Percentiles rank a stretch among this genome's conserved stretches.
These are phyloP conservation scores for Kingdonia uniflora DNA, from an alignment of 164 flowering plant genomes.

Conservation along the genomic window DNA sequence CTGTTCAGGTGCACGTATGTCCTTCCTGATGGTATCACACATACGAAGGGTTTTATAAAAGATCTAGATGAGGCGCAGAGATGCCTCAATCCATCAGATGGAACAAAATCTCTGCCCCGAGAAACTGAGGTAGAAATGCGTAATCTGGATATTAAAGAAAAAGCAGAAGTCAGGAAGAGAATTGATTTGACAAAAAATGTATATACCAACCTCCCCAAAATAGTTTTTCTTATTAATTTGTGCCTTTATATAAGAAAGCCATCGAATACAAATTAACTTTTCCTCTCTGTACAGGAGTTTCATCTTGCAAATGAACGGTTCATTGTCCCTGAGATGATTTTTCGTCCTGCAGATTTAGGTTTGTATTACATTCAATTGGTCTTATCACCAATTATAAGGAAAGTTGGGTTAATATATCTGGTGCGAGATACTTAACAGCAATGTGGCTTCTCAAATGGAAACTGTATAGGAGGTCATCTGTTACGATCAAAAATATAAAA, in stretches of 20 bases:
- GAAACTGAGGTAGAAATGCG: slow-evolving; percentile 17
- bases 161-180: slow-evolving; percentile 39
- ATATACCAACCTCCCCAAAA: background rate
- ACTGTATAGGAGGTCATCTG: too few species aligned
- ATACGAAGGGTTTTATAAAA: slow-evolving; percentile 77
- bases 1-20: slow-evolving; percentile 68
- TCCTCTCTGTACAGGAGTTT: slow-evolving; percentile 54
- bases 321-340: slow-evolving; percentile 96
- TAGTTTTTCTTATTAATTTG: too few species aligned
- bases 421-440: too few species aligned
- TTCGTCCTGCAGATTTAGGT: slow-evolving; percentile 96
- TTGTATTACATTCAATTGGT: slow-evolving; percentile 10
- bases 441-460: too few species aligned
- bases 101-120: slow-evolving; percentile 8
- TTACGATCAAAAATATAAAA: too few species aligned
- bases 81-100: slow-evolving; percentile 33
- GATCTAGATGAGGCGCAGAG: slow-evolving; percentile 59
- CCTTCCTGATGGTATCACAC: slow-evolving; percentile 87
- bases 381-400: background rate
- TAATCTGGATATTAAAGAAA: slow-evolving; percentile 25
- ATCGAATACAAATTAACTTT: background rate
- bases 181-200: slow-evolving; percentile 74
- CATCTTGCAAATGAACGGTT: slow-evolving; percentile 89
- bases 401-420: background rate
- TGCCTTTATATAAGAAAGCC: too few species aligned